These are phyloP conservation scores for Onygena corvina DNA, from an alignment of 2,329 filamentous ascomycete genomes.

Conservation along the genomic window DNA sequence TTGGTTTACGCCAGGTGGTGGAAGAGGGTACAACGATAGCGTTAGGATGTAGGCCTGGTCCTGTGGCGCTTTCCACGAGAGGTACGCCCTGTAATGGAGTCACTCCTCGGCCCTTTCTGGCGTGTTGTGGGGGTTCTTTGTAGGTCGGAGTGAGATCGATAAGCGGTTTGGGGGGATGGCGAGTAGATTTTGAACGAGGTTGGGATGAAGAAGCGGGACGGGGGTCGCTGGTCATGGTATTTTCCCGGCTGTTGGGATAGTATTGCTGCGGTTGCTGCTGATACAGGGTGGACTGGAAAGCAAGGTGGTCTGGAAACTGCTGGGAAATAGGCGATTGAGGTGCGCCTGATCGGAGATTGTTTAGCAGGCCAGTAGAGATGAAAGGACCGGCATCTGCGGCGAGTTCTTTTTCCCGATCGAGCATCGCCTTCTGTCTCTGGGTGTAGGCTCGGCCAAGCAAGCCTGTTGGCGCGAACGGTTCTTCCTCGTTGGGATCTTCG, in stretches of 20 bases:
- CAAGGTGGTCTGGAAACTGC: constrained; percentile 21
- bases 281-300: constrained; percentile 8
- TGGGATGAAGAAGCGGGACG: constrained; percentile 25
- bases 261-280: constrained; percentile 11
- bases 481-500: constrained; percentile 7
- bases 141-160: constrained; percentile 56
- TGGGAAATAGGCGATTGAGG: constrained; percentile 23
- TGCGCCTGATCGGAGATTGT: constrained; percentile 25
- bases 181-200: constrained; percentile 36
- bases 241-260: constrained; percentile 22
- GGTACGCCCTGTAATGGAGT: constrained; percentile 31
- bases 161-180: constrained; percentile 46
- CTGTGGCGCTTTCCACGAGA: constrained; percentile 34
- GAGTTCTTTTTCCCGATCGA: constrained; percentile 27
- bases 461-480: constrained; percentile 28
- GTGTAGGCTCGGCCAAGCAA: constrained; percentile 32
- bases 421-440: constrained; percentile 30
- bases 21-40: constrained; percentile 28
- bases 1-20: constrained; percentile 31
- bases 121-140: constrained; percentile 45
- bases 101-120: constrained; percentile 27
- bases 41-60: constrained; percentile 25
- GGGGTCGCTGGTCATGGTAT: constrained; percentile 22
- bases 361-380: constrained; percentile 42
- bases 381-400: constrained; percentile 36